Evolutionary conservation across 768 basidiomycete species (phyloP).

Genomic region (Kwoniella bestiolae): DNA sequence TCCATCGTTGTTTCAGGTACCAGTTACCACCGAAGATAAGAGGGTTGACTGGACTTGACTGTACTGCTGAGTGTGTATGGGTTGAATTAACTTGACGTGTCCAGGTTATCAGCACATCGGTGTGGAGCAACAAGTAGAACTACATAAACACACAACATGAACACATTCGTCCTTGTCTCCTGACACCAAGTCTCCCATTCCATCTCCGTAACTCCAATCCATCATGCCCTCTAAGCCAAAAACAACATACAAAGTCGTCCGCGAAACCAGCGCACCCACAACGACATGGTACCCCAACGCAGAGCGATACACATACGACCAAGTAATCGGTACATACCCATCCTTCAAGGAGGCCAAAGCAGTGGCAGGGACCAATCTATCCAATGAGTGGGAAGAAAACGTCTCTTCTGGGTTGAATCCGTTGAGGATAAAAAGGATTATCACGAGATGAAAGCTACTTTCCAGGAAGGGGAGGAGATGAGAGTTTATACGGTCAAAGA

Average conservation of each 20-base stretch:
- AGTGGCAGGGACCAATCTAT: background rate
- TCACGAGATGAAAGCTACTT: background rate
- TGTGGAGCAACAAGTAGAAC: too few relatives aligned
- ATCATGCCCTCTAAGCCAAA: background rate
- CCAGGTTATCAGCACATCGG: too few relatives aligned
- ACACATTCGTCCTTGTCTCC: background rate
- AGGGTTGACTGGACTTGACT: too few relatives aligned
- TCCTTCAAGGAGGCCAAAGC: background rate
- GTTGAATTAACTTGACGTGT: too few relatives aligned
- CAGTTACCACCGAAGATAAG: too few relatives aligned
- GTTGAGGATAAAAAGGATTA: background rate
- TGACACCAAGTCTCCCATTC: background rate
- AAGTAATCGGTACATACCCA: background rate
- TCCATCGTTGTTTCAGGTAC: too few relatives aligned
- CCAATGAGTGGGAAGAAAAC: background rate
- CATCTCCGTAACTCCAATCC: background rate
- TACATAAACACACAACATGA: too few relatives aligned
- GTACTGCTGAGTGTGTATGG: too few relatives aligned
- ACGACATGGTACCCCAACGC: too few relatives aligned
- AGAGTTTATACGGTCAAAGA: background rate
- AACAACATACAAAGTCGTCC: background rate
- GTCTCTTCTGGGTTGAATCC: background rate
- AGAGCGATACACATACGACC: background rate
- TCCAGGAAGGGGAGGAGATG: background rate
- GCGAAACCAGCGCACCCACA: background rate